A percentile compares a stretch with the other conserved stretches of the same genome.
Evolutionary conservation across 1,139 yeast species (phyloP).

Genomic region (Kurtzmaniella natalensis): DNA sequence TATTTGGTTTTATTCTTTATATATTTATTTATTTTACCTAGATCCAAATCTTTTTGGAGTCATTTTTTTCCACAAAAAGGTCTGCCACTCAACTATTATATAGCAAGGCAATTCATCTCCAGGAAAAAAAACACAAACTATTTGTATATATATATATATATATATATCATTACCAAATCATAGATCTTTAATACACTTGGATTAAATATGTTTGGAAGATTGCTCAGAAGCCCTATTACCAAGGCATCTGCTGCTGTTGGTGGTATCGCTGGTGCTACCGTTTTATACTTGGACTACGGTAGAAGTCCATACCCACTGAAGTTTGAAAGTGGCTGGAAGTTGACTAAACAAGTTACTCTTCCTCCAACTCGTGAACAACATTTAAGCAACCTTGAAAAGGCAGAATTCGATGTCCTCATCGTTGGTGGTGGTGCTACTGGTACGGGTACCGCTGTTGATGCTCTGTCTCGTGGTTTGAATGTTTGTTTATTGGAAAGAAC

Average conservation of each 20-base stretch:
- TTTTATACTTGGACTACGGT: constrained; percentile 41
- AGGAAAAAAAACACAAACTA: no score
- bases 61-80: no score
- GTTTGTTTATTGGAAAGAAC: constrained; percentile 83
- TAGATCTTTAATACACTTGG: no score
- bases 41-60: no score
- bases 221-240: constrained; percentile 14
- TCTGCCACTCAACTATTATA: no score
- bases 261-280: constrained; percentile 33
- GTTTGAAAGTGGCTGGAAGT: constrained; percentile 27
- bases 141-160: no score
- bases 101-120: no score
- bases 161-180: no score
- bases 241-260: constrained; percentile 33
- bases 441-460: constrained; percentile 90
- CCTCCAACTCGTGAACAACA: constrained; percentile 37
- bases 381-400: constrained; percentile 26
- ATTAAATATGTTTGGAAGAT: constrained; percentile 12
- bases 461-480: constrained; percentile 83
- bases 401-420: constrained; percentile 73
- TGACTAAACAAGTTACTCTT: constrained; percentile 27
- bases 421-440: constrained; percentile 98
- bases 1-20: no score
- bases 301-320: constrained; percentile 30
- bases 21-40: no score